phyloP scores from a whole-genome alignment of 164 flowering plant species.

The Umbilicus rupestris region DNA sequence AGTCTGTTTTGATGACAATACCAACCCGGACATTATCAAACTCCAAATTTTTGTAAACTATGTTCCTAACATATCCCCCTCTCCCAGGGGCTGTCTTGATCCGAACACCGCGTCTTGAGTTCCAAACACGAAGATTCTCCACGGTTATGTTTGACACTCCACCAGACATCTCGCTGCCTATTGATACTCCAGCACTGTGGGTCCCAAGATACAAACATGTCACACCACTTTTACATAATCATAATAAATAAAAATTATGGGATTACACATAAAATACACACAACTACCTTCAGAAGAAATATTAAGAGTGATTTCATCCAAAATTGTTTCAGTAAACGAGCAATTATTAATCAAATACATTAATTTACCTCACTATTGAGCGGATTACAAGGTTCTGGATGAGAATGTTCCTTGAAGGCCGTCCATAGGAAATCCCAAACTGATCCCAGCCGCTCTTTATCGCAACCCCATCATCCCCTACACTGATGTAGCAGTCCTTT shows the following conservation, averaged over 20 bases:
- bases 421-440: conserved; percentile 77
- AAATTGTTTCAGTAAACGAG: neutral
- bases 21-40: conserved; percentile 81
- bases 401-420: conserved; percentile 72
- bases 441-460: conserved; percentile 99
- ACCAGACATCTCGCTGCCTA: conserved; percentile 99
- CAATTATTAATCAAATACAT: neutral
- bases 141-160: conserved; percentile 81
- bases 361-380: conserved; percentile 77
- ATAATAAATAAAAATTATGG: neutral
- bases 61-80: conserved; percentile 76
- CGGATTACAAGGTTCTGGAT: conserved; percentile 74
- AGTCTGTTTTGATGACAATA: conserved; percentile 80
- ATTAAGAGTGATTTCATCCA: neutral
- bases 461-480: conserved; percentile 94
- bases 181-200: conserved; percentile 96
- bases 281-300: neutral
- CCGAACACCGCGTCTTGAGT: conserved; percentile 75
- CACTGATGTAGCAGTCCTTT: conserved; percentile 90
- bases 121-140: conserved; percentile 72
- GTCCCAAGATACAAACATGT: neutral
- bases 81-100: conserved; percentile 89
- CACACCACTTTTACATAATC: neutral
- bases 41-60: conserved; percentile 59
- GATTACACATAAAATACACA: neutral